A percentile compares a stretch with the other conserved stretches of the same genome.
Evolutionary conservation across 192 early-diverging fungal species (phyloP).

Genomic region (Paraglomus occultum): DNA sequence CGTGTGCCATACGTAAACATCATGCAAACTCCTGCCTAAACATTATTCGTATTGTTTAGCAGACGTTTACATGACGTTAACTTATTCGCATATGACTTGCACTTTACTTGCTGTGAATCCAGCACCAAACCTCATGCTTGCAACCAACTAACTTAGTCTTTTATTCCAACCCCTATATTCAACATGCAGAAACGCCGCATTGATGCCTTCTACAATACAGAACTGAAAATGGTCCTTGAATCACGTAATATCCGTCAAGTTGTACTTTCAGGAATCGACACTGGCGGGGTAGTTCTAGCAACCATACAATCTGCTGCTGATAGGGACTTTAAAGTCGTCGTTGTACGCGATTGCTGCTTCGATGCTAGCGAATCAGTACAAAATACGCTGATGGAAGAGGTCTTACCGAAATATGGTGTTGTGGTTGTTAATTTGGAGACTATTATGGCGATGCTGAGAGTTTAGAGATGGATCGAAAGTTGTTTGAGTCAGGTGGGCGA

Average conservation of each 20-base stretch:
- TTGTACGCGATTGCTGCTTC: slow-evolving; percentile 28
- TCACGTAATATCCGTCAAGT: slow-evolving; percentile 21
- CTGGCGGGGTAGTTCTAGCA: slow-evolving; percentile 20
- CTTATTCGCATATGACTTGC: no score
- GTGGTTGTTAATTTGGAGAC: neutral
- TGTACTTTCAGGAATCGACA: slow-evolving; percentile 13
- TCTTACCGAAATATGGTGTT: slow-evolving; percentile 22
- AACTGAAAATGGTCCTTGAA: slow-evolving; percentile 29
- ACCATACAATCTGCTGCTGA: slow-evolving; percentile 9
- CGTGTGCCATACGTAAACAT: no score
- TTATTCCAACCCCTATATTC: neutral
- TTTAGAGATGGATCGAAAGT: no score
- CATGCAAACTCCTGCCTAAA: no score
- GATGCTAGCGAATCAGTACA: slow-evolving; percentile 20
- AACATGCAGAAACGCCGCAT: slow-evolving; percentile 24
- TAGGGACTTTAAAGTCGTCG: slow-evolving; percentile 14
- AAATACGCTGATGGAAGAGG: slow-evolving; percentile 27
- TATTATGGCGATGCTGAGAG: neutral
- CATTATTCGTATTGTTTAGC: no score
- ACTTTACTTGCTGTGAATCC: no score
- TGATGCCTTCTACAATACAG: slow-evolving; percentile 29
- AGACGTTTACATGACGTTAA: no score
- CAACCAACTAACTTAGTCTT: no score
- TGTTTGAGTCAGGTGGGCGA: no score
- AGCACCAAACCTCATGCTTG: no score